phyloP scores from a whole-genome alignment of 2,329 filamentous ascomycete genomes.

The Neopestalotiopsis sp. region DNA sequence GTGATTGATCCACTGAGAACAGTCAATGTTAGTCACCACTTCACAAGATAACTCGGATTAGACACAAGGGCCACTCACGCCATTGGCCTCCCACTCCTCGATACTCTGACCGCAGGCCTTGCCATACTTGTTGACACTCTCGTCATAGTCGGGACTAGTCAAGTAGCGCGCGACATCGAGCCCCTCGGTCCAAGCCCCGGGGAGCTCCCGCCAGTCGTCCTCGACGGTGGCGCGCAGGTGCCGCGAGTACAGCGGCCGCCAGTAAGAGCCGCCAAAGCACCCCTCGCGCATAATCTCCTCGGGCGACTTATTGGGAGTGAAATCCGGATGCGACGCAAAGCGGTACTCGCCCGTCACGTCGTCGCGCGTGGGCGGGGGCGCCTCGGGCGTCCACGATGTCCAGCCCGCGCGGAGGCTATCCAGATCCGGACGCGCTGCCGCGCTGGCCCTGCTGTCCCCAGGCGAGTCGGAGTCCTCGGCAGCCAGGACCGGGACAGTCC shows the following conservation, averaged over 20 bases:
- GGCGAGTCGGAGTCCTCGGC: neutral
- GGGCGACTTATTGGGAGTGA: slow-evolving; percentile 58
- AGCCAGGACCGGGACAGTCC: neutral
- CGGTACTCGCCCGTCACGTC: slow-evolving; percentile 45
- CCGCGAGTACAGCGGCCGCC: slow-evolving; percentile 50
- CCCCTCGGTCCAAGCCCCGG: slow-evolving; percentile 45
- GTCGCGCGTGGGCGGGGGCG: slow-evolving; percentile 45
- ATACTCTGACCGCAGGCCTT: slow-evolving; percentile 58
- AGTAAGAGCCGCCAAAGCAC: slow-evolving; percentile 57
- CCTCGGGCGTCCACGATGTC: slow-evolving; percentile 47
- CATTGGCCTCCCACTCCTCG: slow-evolving; percentile 59
- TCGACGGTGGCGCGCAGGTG: slow-evolving; percentile 45
- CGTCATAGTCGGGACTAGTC: slow-evolving; percentile 45
- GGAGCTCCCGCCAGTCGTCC: slow-evolving; percentile 54
- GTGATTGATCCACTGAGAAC: slow-evolving; percentile 55
- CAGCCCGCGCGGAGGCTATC: slow-evolving; percentile 39
- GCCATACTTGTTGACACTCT: slow-evolving; percentile 57
- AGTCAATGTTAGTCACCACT: neutral
- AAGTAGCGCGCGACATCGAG: slow-evolving; percentile 45
- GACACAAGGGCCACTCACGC: slow-evolving; percentile 25
- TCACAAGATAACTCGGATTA: neutral
- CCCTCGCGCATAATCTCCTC: slow-evolving; percentile 56
- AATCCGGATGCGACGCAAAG: slow-evolving; percentile 48
- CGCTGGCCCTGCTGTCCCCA: neutral
- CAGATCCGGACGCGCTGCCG: slow-evolving; percentile 20